These are phyloP conservation scores for Talaromyces trachyspermus DNA, from an alignment of 495 filamentous ascomycete genomes.

Conservation along the genomic window DNA sequence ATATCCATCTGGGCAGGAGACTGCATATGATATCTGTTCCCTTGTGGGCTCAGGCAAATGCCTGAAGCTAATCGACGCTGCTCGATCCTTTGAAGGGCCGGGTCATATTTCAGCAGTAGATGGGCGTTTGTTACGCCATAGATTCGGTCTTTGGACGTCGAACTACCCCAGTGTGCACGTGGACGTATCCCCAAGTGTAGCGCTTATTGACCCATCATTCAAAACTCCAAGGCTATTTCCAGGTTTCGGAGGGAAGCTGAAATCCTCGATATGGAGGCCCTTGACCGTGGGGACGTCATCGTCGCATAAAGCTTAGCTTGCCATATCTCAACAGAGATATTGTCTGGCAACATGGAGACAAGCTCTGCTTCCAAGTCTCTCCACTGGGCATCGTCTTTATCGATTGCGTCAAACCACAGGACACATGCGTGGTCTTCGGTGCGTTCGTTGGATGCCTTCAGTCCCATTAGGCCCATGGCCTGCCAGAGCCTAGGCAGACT, in stretches of 20 bases:
- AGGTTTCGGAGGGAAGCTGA: no score
- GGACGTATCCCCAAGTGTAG: neutral
- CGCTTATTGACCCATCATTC: neutral
- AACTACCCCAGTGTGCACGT: neutral
- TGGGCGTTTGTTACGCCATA: neutral
- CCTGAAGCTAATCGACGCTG: no score
- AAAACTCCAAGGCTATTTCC: no score
- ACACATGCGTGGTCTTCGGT: neutral
- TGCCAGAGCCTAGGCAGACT: neutral
- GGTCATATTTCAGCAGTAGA: neutral
- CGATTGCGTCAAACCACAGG: neutral
- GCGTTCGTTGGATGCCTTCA: neutral
- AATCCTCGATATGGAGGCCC: no score
- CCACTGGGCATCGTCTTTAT: neutral
- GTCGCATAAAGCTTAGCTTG: no score
- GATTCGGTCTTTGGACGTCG: neutral
- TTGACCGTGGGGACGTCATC: no score
- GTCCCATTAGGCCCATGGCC: neutral
- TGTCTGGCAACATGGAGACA: neutral
- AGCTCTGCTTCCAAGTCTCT: neutral
- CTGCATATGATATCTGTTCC: no score
- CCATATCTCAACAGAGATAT: slow-evolving; percentile 1
- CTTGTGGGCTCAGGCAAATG: no score
- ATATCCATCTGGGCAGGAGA: neutral
- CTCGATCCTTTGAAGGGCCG: no score